Base-by-base conservation (phyloP, 768 basidiomycete genomes). In the Phaeotremella skinneri region DNA sequence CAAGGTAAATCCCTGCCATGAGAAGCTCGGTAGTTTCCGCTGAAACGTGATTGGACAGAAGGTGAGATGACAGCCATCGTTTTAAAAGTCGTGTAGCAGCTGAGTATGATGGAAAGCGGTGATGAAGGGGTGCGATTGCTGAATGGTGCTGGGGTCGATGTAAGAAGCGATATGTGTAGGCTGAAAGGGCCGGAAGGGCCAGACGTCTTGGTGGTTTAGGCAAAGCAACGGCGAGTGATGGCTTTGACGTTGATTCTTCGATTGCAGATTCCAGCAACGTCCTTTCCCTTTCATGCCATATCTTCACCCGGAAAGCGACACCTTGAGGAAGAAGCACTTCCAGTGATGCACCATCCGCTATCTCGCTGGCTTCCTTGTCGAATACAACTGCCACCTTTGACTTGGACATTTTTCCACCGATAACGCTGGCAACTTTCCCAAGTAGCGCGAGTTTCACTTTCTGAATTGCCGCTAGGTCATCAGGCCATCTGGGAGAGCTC, bases 401-500 rank as follows among this genome's bases (percentile, higher is more conserved):
- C 6, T 84, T 85, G 0, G 80, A 57, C 1, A 82, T 78, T 0
- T 80, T 69, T 9, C 76, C 73, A 82, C 85, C 84, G 48, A 96
- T 80, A 0, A 81, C 80, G 20, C 81, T 79, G 1, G 87, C 90
- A 5, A 97, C 81, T 39, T 85, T 84, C 70, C 91, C 89, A 61
- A 97, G 84, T 73, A 98, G 88, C 0, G 93, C 94, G 1, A 94
- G 80, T 75, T 98, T 98, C 76, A 91, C 87, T 62, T 90, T 90
- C 75, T 96, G 94, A 48, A 97, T 88, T 0, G 92, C 91, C 17
- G 81, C 82, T 3, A 98, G 82, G 64, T 98, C 91, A 69, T 98
- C 93, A 0, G 96, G 94, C 96, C 96, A 99, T 61, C 84, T 84
- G 0, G 87, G 85, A 0, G 91, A 94, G 61, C 87, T 88, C 73